phyloP scores from a whole-genome alignment of 2,329 filamentous ascomycete species.

The Hymenoscyphus repandus region DNA sequence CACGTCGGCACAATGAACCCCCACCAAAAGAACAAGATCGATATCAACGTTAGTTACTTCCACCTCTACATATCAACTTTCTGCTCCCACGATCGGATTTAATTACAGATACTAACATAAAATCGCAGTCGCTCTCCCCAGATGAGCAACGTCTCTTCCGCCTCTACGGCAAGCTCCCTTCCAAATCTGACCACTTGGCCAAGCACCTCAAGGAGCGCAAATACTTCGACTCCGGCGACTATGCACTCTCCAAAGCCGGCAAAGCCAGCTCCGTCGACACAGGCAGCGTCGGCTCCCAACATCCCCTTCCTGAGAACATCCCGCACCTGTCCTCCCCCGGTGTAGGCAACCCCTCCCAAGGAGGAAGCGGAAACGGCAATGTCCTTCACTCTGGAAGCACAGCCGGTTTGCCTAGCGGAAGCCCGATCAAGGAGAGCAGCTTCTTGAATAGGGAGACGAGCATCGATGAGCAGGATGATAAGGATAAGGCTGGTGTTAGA shows the following conservation, averaged over 20 bases:
- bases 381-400: slow-evolving; percentile 39
- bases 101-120: neutral
- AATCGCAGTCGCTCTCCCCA: slow-evolving; percentile 71
- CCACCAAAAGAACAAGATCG: slow-evolving; percentile 97
- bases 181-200: slow-evolving; percentile 91
- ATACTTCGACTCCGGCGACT: slow-evolving; percentile 96
- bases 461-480: slow-evolving; percentile 48
- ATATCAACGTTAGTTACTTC: slow-evolving; percentile 72
- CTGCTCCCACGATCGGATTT: neutral
- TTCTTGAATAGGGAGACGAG: slow-evolving; percentile 80
- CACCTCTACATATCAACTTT: slow-evolving; percentile 12
- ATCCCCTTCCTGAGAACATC: slow-evolving; percentile 92
- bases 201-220: slow-evolving; percentile 99
- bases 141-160: slow-evolving; percentile 97
- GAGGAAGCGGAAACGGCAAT: slow-evolving; percentile 39
- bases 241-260: slow-evolving; percentile 93
- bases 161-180: slow-evolving; percentile 95
- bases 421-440: slow-evolving; percentile 86
- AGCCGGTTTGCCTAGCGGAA: slow-evolving; percentile 56
- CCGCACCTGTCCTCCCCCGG: slow-evolving; percentile 73
- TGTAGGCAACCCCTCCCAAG: slow-evolving; percentile 34
- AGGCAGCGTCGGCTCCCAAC: slow-evolving; percentile 88
- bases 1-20: slow-evolving; percentile 68
- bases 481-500: slow-evolving; percentile 34
- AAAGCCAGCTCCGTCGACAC: slow-evolving; percentile 93